A percentile compares a stretch with the other conserved stretches of the same genome.
Evolutionary conservation across 2,329 filamentous ascomycete genomes (phyloP).

Genomic region (Ambrosiella cleistominuta): DNA sequence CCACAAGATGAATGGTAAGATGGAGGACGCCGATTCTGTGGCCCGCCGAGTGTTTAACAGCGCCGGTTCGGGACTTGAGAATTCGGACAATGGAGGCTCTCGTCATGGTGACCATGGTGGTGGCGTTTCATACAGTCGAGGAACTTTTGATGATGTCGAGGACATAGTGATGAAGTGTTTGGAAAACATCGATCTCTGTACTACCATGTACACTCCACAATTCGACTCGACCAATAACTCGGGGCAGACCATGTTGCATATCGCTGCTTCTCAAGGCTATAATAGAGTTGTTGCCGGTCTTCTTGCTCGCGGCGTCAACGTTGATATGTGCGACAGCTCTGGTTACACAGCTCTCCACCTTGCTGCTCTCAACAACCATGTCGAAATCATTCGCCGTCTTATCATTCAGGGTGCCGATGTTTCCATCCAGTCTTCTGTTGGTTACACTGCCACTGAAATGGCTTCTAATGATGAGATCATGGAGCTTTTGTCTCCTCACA

Average conservation of each 20-base stretch:
- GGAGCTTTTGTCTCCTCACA: slow-evolving; percentile 10
- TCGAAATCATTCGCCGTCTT: slow-evolving; percentile 58
- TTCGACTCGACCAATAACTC: slow-evolving; percentile 48
- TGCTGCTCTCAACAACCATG: slow-evolving; percentile 57
- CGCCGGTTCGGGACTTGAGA: slow-evolving; percentile 19
- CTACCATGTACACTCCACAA: slow-evolving; percentile 48
- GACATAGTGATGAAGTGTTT: slow-evolving; percentile 52
- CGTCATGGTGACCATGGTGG: slow-evolving; percentile 23
- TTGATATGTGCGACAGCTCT: slow-evolving; percentile 56
- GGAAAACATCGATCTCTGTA: slow-evolving; percentile 64
- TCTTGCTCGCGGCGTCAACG: slow-evolving; percentile 59
- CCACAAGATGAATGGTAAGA: slow-evolving; percentile 45
- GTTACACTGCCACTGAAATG: slow-evolving; percentile 9
- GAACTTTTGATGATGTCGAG: slow-evolving; percentile 38
- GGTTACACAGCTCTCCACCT: slow-evolving; percentile 73
- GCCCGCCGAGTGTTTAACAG: slow-evolving; percentile 41
- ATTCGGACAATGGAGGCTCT: slow-evolving; percentile 10
- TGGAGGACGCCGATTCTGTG: slow-evolving; percentile 43
- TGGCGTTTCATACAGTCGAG: slow-evolving; percentile 25
- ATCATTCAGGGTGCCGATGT: slow-evolving; percentile 58
- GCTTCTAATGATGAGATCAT: slow-evolving; percentile 1
- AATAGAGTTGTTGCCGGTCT: slow-evolving; percentile 61
- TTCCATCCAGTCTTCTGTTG: slow-evolving; percentile 29
- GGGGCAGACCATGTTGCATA: slow-evolving; percentile 66
- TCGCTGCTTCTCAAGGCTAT: slow-evolving; percentile 59